Base-by-base conservation (phyloP, 2,329 filamentous ascomycete species). In the Beauveria medogensis region DNA sequence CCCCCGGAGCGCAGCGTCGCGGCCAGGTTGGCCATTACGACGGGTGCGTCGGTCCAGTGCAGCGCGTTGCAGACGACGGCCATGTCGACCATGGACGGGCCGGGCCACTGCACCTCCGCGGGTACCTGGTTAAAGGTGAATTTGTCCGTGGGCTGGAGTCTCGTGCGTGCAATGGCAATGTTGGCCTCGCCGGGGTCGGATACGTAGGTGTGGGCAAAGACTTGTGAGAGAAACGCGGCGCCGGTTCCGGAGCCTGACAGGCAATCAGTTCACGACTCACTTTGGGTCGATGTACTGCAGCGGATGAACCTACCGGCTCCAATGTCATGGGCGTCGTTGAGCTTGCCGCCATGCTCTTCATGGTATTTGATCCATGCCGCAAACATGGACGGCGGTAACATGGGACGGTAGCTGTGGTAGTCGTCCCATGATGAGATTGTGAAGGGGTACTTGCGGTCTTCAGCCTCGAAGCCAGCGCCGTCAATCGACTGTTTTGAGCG, bases 101-200 rank as follows among this genome's bases (percentile, higher is more conserved):
- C 46, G 5, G 59, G 59, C 52, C 52, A 61, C 28, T 26, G 43
- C 14, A 22, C 51, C 28, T 61, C 59, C 24, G 59, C 59, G 10
- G 59, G 59, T n/a, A 37, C 26, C 22, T 55, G 43, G 28, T 24
- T 14, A 20, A 61, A 56, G 22, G 52, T 50, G 44, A 61, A 61
- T 5, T 30, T 30, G 20, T 14, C n/a, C 24, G 59, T 16, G 34
- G 59, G 59, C 12, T 55, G 43, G 8, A 61, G 59, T 9, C 46
- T 44, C 26, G 24, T 4, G 52, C 59, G 52, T 5, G 59, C 59
- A n/a, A 44, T 30, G 43, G 28, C 53, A 20, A 61, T 55, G 59
- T 61, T 61, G 59, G 59, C 53, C 28, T n/a, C 59, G 52, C 59
- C 59, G 10, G 59, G 59, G 20, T 61, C 59, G 59, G 59, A 61